Percentiles rank a stretch among this genome's conserved stretches.
Conservation (phyloP, 176 grass and related monocot genomes). For the Poa pratensis region DNA sequence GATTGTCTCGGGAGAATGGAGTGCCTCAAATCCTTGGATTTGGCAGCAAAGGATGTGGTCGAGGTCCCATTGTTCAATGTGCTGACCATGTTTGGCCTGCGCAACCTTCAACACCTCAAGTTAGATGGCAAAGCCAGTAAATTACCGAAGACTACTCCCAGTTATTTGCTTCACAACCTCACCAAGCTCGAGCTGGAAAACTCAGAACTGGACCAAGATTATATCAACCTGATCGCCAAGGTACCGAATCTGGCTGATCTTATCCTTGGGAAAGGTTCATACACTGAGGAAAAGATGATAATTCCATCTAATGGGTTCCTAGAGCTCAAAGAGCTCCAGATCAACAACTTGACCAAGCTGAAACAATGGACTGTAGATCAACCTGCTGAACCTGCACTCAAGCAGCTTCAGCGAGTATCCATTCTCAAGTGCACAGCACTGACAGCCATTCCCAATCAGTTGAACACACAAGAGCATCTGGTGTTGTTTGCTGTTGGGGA, state of each 20-base stretch:
- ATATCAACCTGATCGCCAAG: neutral
- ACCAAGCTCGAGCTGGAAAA: neutral
- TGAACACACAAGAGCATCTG: neutral
- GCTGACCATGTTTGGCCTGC: neutral
- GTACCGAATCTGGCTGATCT: neutral
- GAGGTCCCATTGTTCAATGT: neutral
- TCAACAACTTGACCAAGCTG: neutral
- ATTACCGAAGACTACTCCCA: no score
- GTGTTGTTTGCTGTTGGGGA: no score
- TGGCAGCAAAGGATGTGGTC: neutral
- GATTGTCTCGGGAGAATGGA: neutral
- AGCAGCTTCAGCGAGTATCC: neutral
- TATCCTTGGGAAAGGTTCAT: neutral
- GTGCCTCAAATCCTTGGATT: constrained; percentile 8
- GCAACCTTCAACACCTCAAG: neutral
- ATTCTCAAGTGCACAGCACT: neutral
- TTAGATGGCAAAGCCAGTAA: neutral
- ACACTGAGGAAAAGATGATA: neutral
- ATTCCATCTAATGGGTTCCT: neutral
- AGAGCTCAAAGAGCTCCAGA: neutral
- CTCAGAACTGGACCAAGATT: neutral
- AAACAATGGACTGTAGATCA: neutral
- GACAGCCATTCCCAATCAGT: neutral
- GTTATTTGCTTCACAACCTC: constrained; percentile 7
- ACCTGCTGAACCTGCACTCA: neutral